Evolutionary conservation across 2,329 filamentous ascomycete species (phyloP), one percentile per base, ranked within the genome.

Genomic region (Monilinia polystroma): DNA sequence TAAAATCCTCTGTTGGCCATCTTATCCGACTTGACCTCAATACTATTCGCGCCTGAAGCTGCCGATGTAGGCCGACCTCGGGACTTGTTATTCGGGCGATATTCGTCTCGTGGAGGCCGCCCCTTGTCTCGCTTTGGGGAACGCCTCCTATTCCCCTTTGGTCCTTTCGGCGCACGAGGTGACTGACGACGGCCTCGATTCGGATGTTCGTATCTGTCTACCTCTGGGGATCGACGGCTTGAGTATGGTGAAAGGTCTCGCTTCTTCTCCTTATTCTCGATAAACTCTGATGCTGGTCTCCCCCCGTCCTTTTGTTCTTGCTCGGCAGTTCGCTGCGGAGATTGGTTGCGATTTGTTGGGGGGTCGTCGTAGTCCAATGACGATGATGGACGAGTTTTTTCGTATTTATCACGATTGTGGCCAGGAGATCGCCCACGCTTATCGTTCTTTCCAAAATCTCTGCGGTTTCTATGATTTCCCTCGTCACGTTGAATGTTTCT

Each of bases 1-100:
- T 75, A 77, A 64, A 73, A 75, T 38, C 76, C 76, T 69, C 76
- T 72, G 29, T 73, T 72, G 52, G 73, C 70, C 77, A 79, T 78
- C 66, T 76, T 77, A 55, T 74, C 73, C 45, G 71, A 69, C 66
- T 74, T 76, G 11, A 77, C 76, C 66, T 78, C 77, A 51, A 76
- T 72, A 66, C 74, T 77, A 64, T 78, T 79, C 16, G 75, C 72
- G 53, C 76, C 76, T 45, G 77, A 78, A 6, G 73, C 73, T 57
- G 73, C 66, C 32, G 72, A 60, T 69, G 73, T 68, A 41, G 70
- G 56, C 66, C 71, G 71, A 32, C 56, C 52, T 66, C 78, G 75
- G 29, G 76, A 43, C 35, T 69, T 70, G 5, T 59, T 38, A 47
- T 72, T 71, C 16, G 72, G 69, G 55, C 67, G 73, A 69, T 70